phyloP scores from a whole-genome alignment of 1,284 basidiomycete species.

The Ganoderma sinense region DNA sequence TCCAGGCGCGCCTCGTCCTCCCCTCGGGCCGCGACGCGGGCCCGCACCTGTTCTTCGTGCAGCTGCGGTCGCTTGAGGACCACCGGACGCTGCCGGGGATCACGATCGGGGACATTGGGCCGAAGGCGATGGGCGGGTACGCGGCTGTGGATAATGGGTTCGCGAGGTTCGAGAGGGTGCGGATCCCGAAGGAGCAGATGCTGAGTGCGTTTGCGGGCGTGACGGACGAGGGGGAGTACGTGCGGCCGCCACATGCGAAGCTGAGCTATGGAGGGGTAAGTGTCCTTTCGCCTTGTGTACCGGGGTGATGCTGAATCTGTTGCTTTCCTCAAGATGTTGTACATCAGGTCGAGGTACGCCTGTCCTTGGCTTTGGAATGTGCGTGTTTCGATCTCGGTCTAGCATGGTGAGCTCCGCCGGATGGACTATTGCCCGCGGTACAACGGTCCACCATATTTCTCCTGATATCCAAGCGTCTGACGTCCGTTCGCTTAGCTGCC shows the following conservation, averaged over 20 bases:
- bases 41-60: slow-evolving; percentile 82
- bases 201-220: slow-evolving; percentile 79
- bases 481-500: slow-evolving; percentile 33
- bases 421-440: slow-evolving; percentile 68
- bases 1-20: slow-evolving; percentile 80
- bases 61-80: slow-evolving; percentile 68
- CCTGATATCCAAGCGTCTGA: neutral
- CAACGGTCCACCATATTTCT: too few species aligned
- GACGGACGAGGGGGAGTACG: slow-evolving; percentile 71
- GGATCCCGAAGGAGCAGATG: slow-evolving; percentile 82
- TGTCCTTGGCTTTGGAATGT: too few species aligned
- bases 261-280: slow-evolving; percentile 80
- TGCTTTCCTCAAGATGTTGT: slow-evolving; percentile 62
- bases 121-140: slow-evolving; percentile 67
- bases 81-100: slow-evolving; percentile 72
- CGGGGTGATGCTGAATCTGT: neutral
- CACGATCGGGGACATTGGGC: slow-evolving; percentile 80
- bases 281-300: neutral
- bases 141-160: slow-evolving; percentile 75
- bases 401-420: slow-evolving; percentile 71
- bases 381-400: slow-evolving; percentile 1
- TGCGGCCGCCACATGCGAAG: slow-evolving; percentile 76
- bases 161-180: slow-evolving; percentile 71
- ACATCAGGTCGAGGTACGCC: slow-evolving; percentile 66
- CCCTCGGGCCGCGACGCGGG: slow-evolving; percentile 70